These are phyloP conservation scores for Alternaria atra DNA, from an alignment of 2,329 filamentous ascomycete species.

Conservation along the genomic window DNA sequence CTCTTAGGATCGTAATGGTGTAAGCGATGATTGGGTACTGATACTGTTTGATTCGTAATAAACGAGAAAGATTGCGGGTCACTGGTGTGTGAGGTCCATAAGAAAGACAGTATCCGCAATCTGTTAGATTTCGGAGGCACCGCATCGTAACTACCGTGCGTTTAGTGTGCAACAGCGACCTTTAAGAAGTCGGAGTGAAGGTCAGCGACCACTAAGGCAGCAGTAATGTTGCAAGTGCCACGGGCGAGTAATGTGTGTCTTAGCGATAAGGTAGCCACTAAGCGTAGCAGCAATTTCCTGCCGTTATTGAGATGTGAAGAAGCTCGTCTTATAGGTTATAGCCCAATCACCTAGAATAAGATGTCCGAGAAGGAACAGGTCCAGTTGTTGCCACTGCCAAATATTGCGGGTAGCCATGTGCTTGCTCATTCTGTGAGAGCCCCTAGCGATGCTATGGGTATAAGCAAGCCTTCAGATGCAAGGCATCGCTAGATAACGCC, in stretches of 20 bases:
- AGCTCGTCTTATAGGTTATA: background rate
- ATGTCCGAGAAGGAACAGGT: background rate
- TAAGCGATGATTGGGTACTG: slow-evolving; percentile 1
- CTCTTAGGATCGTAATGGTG: background rate
- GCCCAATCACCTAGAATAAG: background rate
- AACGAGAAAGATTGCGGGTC: background rate
- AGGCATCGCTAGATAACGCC: slow-evolving; percentile 13
- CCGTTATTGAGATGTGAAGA: background rate
- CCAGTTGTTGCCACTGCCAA: background rate
- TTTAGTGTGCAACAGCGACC: background rate
- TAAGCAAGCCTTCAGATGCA: background rate
- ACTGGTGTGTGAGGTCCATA: background rate
- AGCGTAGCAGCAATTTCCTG: background rate
- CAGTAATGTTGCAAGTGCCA: background rate
- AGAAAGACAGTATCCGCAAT: background rate
- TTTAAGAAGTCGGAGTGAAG: slow-evolving; percentile 4
- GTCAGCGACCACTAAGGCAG: background rate
- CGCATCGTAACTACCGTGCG: slow-evolving; percentile 2
- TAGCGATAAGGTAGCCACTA: background rate
- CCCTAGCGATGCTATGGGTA: background rate
- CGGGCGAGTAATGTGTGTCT: background rate
- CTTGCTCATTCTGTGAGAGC: background rate
- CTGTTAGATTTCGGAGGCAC: background rate
- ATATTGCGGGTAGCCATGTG: background rate
- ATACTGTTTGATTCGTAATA: background rate